Evolutionary conservation across 2,329 filamentous ascomycete genomes (phyloP).

Genomic region (Ophiosphaerella narmari): DNA sequence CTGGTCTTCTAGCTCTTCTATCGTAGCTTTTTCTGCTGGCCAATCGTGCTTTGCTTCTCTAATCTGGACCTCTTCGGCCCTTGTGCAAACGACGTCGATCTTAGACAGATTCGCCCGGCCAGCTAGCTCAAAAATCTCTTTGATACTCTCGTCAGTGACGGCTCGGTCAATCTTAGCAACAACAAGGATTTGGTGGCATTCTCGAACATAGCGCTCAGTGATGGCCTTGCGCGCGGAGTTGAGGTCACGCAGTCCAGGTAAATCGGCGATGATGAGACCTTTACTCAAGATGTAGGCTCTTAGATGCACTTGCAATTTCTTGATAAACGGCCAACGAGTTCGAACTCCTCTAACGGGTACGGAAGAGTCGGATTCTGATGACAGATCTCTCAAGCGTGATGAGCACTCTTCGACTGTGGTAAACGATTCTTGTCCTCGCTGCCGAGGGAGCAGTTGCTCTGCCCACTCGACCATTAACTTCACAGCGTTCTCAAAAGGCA

Average conservation of each 20-base stretch:
- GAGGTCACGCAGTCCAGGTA: conserved; percentile 56
- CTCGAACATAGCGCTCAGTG: conserved; percentile 52
- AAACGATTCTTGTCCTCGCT: conserved; percentile 37
- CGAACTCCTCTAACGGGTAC: conserved; percentile 1
- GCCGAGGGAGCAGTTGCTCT: conserved; percentile 7
- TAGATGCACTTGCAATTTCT: conserved; percentile 52
- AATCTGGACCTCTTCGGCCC: conserved; percentile 19
- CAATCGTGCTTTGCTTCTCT: conserved; percentile 21
- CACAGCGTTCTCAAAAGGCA: conserved; percentile 17
- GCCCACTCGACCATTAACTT: conserved; percentile 20
- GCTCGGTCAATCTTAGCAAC: conserved; percentile 52
- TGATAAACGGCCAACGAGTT: conserved; percentile 53
- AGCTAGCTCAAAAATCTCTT: conserved; percentile 50
- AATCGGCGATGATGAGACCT: conserved; percentile 55
- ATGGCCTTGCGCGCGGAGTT: conserved; percentile 52
- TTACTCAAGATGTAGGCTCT: conserved; percentile 55
- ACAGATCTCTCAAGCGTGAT: conserved; percentile 40
- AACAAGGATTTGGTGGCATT: conserved; percentile 56
- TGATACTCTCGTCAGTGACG: conserved; percentile 49
- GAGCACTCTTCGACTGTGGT: conserved; percentile 45
- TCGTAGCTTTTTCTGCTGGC: conserved; percentile 9
- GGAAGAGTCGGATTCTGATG: conserved; percentile 39
- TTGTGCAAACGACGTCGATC: conserved; percentile 27
- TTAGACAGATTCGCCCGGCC: conserved; percentile 44
- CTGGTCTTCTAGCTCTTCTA: conserved; percentile 9